These are phyloP conservation scores for Eimeria necatrix DNA, from an alignment of 169 alveolate species.

Conservation along the genomic window DNA sequence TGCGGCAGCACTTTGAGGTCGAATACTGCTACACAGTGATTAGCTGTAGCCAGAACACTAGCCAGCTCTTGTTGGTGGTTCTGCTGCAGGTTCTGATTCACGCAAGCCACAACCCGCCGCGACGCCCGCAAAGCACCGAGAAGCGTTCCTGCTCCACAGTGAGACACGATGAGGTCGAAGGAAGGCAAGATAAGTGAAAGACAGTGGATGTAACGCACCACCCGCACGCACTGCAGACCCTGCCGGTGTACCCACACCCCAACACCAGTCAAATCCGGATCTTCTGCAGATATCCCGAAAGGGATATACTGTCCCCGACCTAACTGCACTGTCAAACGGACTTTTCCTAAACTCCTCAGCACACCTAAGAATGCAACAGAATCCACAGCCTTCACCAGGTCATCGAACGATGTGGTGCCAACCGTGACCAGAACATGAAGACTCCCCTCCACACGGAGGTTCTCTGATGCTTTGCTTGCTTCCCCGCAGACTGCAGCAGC, in stretches of 20 bases:
- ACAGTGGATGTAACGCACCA: slow-evolving; percentile 17
- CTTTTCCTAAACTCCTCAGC: slow-evolving; percentile 52
- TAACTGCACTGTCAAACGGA: slow-evolving; percentile 29
- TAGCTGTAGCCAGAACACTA: slow-evolving; percentile 4
- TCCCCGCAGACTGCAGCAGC: neutral
- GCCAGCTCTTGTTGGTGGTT: slow-evolving; percentile 76
- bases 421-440: slow-evolving; percentile 70
- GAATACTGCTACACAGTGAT: slow-evolving; percentile 39
- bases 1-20: neutral
- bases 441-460: slow-evolving; percentile 16
- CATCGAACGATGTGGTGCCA: slow-evolving; percentile 71
- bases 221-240: neutral
- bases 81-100: neutral
- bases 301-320: slow-evolving; percentile 43
- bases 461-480: neutral
- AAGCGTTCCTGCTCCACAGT: slow-evolving; percentile 75
- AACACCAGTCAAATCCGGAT: neutral
- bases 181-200: neutral
- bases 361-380: neutral
- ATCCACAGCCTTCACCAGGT: neutral
- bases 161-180: slow-evolving; percentile 51
- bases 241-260: slow-evolving; percentile 22
- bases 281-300: neutral
- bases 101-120: slow-evolving; percentile 61
- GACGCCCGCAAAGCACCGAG: slow-evolving; percentile 42